Conservation (phyloP, 306 rosid genomes). For the Abrus precatorius region DNA sequence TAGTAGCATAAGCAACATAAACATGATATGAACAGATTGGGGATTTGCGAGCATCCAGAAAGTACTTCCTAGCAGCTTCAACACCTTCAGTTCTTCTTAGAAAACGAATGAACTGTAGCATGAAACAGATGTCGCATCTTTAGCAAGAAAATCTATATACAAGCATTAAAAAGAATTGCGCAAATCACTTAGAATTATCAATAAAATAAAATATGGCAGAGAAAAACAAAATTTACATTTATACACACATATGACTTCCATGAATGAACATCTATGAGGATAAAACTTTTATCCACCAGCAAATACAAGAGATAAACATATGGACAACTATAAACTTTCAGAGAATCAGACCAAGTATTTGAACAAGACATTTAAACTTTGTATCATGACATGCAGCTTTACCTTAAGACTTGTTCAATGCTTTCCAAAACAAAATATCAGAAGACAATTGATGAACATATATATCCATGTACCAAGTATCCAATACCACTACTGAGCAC, state of each 20-base stretch:
- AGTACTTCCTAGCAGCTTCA: constrained; percentile 97
- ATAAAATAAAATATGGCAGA: constrained; percentile 8
- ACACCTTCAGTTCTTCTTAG: constrained; percentile 94
- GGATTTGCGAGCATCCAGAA: constrained; percentile 92
- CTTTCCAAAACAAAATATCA: constrained; percentile 23
- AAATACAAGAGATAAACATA: constrained; percentile 24
- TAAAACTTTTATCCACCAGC: neutral
- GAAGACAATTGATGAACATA: constrained; percentile 10
- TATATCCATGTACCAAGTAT: constrained; percentile 26
- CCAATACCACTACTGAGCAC: constrained; percentile 38
- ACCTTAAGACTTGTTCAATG: constrained; percentile 16
- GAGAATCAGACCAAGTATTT: constrained; percentile 30
- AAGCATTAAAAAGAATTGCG: constrained; percentile 4
- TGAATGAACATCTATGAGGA: neutral
- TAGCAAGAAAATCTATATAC: constrained; percentile 36
- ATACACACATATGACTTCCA: neutral
- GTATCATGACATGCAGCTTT: constrained; percentile 16
- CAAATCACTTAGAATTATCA: constrained; percentile 25
- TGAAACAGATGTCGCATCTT: constrained; percentile 47
- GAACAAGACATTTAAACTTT: constrained; percentile 27
- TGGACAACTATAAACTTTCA: neutral
- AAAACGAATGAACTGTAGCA: constrained; percentile 92
- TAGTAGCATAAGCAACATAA: constrained; percentile 90
- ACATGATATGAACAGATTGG: constrained; percentile 92
- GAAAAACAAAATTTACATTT: constrained; percentile 3